Base-by-base conservation (phyloP, 176 grass and related monocot species). In the Calamus simplicifolius region DNA sequence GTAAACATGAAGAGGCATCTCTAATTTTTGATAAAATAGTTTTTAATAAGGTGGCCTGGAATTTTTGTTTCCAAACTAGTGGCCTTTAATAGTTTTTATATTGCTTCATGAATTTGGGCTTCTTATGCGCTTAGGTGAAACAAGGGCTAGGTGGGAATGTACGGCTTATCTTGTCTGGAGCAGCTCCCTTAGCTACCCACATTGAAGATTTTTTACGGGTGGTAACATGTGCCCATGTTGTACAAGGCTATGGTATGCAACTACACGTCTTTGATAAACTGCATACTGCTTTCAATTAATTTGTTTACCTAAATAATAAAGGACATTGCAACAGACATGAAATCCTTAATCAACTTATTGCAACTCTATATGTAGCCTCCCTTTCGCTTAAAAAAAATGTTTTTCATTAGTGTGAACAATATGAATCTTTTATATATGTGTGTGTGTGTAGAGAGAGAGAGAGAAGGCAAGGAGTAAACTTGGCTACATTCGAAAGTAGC, bases 141-240 rank as follows among this genome's bases (percentile, higher is more conserved):
- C 77, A 97, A 75, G 74, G 80, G 48, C 72, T 97, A 25, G 92
- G 92, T 53, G 92, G 92, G 48, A 97, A 78, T 18, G 49, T 97
- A 43, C 88, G 84, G 54, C 16, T 88, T 70, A 88, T 97, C 25
- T 4, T 97, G 21, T 91, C 92, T 51, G 92, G 92, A 64, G 84
- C 83, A 38, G 87, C 87, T 74, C 92, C 92, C 67, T 69, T 97
- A 66, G 66, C 87, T 69, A 75, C 50, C 38, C 77, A 80, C 27
- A 78, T 97, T 18, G 92, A 97, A 85, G 73, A 82, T 56, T 97
- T 82, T 77, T 82, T 97, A 28, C 76, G 92, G 52, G 92, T 97
- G 58, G 92, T 97, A 56, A 85, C 87, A 54, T 97, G 92, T 88
- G 75, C 92, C 26, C 63, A 71, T 78, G 78, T 96, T 79, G 19